A percentile compares a stretch with the other conserved stretches of the same genome.
These are phyloP conservation scores for Eragrostis nindensis DNA, from an alignment of 176 grass and related monocot species.

Conservation along the genomic window DNA sequence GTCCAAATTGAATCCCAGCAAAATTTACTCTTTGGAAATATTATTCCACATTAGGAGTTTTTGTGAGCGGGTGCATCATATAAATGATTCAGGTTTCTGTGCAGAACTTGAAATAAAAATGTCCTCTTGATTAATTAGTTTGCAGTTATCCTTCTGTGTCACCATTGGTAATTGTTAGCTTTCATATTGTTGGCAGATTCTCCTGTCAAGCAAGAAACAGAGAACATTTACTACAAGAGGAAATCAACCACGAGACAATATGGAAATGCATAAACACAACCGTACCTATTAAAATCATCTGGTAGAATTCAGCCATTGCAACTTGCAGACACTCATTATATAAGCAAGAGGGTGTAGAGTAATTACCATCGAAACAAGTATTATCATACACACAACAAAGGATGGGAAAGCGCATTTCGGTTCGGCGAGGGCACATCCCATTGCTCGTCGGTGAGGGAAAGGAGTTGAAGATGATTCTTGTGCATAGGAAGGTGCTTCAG, in stretches of 20 bases:
- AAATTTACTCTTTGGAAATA: background rate
- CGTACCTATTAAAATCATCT: background rate
- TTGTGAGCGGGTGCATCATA: background rate
- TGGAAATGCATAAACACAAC: conserved; percentile 4
- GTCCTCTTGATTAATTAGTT: background rate
- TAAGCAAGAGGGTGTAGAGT: background rate
- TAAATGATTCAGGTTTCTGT: background rate
- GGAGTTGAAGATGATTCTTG: conserved; percentile 16
- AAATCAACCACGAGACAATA: background rate
- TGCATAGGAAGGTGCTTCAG: conserved; percentile 44
- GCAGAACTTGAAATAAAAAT: background rate
- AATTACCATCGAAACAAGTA: background rate
- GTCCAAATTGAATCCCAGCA: background rate
- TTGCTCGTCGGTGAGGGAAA: conserved; percentile 44
- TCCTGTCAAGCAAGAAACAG: background rate
- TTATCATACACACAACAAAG: background rate
- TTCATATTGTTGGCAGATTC: background rate
- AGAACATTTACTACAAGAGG: background rate
- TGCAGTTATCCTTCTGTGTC: too few species aligned
- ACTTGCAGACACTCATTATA: conserved; percentile 8
- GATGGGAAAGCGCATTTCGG: conserved; percentile 35
- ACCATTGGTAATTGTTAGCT: too few species aligned
- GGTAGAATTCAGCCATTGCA: background rate
- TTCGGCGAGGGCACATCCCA: conserved; percentile 47
- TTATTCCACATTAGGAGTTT: background rate